Evolutionary conservation across 306 rosid genomes (phyloP), one percentile per base, ranked within the genome.

Genomic region (Nissolia schottii): DNA sequence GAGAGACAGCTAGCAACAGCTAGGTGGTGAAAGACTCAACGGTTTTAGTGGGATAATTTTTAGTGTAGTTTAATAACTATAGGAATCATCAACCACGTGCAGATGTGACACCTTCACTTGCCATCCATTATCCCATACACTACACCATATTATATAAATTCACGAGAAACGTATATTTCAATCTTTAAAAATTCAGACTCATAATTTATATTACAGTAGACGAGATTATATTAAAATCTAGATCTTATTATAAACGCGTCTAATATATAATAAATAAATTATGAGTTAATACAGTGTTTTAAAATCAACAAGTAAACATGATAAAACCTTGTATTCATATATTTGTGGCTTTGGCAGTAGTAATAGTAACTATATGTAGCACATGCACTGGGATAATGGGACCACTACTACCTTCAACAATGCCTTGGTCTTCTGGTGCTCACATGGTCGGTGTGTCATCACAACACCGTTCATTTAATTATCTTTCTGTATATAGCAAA

Each of bases 1-100:
- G 79, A 76, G 79, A 76, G 87, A 90, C 98, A 93, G 98, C 97
- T 91, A 89, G 98, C 97, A 84, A 86, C 98, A 93, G 97, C 98
- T 93, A 87, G 76, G 20, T 65, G 81, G 78, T 77, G 81, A 56
- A 83, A 57, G 75, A 79, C 85, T 73, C 73, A 76, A 83, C 83
- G 74, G 85, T 85, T 83, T 76, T 56, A 85, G 74, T 85, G 87
- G 90, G 87, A 81, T n/a, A 86, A 88, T 74, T 80, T 73, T 75
- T 68, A 83, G 80, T 81, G 63, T 59, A 27, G 77, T 88, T 85
- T 82, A 80, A 75, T 78, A 60, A 38, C 66, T 73, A 76, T 49
- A 50, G 83, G 83, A 87, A 87, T 87, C 96, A 77, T 81, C 77
- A 86, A 82, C 91, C 98, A 93, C 93, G 93, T 93, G 96, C 97